Percentiles rank a stretch among this genome's conserved stretches.
These are phyloP conservation scores for Xerophyta viscosa DNA, from an alignment of 106 monocot species.

Conservation along the genomic window DNA sequence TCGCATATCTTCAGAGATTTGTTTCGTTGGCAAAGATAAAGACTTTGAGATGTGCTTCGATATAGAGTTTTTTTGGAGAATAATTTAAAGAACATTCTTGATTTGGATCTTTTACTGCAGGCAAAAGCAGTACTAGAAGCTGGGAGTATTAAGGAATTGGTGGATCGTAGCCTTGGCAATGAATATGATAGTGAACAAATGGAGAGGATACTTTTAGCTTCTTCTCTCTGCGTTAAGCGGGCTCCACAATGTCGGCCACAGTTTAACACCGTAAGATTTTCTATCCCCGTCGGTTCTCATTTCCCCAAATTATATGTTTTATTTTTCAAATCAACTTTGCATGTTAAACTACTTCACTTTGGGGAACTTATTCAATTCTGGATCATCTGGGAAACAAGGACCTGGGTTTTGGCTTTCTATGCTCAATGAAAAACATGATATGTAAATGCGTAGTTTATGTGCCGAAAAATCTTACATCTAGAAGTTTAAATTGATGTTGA, in stretches of 20 bases:
- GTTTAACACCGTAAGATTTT: not conserved
- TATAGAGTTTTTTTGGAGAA: too few relatives aligned
- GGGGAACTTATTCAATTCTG: not conserved
- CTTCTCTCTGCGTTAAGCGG: slow-evolving; percentile 3
- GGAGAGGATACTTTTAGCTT: slow-evolving; percentile 4
- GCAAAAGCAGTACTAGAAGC: slow-evolving; percentile 1
- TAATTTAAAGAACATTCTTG: too few relatives aligned
- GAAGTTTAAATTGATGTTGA: too few relatives aligned
- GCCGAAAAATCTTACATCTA: too few relatives aligned
- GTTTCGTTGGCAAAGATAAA: too few relatives aligned
- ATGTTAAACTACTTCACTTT: too few relatives aligned
- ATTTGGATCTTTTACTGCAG: not conserved
- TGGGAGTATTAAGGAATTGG: slow-evolving; percentile 1
- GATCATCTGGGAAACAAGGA: too few relatives aligned
- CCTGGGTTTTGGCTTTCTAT: too few relatives aligned
- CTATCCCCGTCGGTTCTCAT: not conserved
- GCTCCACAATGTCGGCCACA: slow-evolving; percentile 1
- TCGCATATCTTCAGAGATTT: too few relatives aligned
- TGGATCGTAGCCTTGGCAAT: not conserved
- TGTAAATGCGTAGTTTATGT: too few relatives aligned
- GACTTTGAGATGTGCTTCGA: too few relatives aligned
- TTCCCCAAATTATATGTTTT: not conserved
- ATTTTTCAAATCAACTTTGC: not conserved
- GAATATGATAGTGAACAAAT: slow-evolving; percentile 8
- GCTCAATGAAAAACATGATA: too few relatives aligned